phyloP scores from a whole-genome alignment of 1,139 yeast species.

The Suhomyces wounanorum region DNA sequence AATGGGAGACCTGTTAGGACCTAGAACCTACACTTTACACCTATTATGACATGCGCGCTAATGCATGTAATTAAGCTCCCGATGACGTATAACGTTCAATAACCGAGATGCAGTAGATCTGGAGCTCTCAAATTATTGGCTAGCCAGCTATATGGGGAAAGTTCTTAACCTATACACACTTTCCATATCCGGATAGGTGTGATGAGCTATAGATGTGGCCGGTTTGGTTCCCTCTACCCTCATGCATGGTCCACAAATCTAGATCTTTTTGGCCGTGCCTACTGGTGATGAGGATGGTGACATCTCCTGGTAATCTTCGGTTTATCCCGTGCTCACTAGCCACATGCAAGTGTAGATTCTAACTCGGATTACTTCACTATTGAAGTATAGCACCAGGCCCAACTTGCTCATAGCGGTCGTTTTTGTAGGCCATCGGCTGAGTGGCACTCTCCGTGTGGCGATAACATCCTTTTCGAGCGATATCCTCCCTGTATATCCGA shows the following conservation, averaged over 20 bases:
- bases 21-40: neutral
- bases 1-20: neutral
- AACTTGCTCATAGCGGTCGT: too few relatives aligned
- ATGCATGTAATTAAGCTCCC: slow-evolving; percentile 3
- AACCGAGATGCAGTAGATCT: neutral
- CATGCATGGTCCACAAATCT: neutral
- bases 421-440: too few relatives aligned
- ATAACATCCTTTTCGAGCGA: too few relatives aligned
- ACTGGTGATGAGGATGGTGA: neutral
- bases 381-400: too few relatives aligned
- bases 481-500: too few relatives aligned
- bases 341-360: too few relatives aligned
- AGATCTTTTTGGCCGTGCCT: neutral
- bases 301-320: neutral
- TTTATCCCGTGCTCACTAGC: too few relatives aligned
- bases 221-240: neutral
- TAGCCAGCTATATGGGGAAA: neutral
- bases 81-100: slow-evolving; percentile 5
- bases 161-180: neutral
- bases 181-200: neutral
- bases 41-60: neutral
- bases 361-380: too few relatives aligned
- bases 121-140: neutral
- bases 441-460: too few relatives aligned
- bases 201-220: neutral